A percentile compares a stretch with the other conserved stretches of the same genome.
These are phyloP conservation scores for Yarrowia alimentaria DNA, from an alignment of 805 yeast genomes.

Conservation along the genomic window DNA sequence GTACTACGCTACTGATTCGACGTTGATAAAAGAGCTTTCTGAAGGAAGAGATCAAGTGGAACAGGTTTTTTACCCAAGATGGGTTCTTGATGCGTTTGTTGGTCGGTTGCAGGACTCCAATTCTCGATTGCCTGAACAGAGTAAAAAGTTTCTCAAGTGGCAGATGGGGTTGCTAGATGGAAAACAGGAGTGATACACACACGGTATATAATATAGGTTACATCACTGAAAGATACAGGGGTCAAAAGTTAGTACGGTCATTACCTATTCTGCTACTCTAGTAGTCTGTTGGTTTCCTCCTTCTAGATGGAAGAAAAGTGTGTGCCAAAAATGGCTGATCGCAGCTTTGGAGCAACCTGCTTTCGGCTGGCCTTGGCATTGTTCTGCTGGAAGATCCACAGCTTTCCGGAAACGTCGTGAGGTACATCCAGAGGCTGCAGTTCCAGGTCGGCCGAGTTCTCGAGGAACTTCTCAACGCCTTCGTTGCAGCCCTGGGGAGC, in stretches of 20 bases:
- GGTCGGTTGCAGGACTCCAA: conserved; percentile 38
- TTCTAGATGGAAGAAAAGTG: background rate
- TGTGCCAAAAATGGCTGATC: conserved; percentile 21
- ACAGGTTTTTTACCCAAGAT: conserved; percentile 39
- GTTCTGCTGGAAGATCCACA: conserved; percentile 46
- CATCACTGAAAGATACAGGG: too few relatives aligned
- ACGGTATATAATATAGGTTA: too few relatives aligned
- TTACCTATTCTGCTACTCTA: too few relatives aligned
- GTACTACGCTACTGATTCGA: conserved; percentile 43
- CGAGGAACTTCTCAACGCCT: conserved; percentile 15
- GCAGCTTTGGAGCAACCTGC: conserved; percentile 71
- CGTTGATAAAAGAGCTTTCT: conserved; percentile 37
- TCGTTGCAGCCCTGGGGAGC: background rate
- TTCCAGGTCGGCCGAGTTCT: background rate
- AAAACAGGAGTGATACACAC: too few relatives aligned
- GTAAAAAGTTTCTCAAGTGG: conserved; percentile 37
- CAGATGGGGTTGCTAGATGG: conserved; percentile 36
- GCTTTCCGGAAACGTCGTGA: conserved; percentile 30
- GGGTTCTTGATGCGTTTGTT: conserved; percentile 40
- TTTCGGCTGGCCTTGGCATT: conserved; percentile 72
- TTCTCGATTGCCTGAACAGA: conserved; percentile 40
- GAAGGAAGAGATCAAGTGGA: conserved; percentile 45
- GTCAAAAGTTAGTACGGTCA: too few relatives aligned
- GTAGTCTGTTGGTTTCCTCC: background rate
- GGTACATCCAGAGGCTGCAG: conserved; percentile 30